Evolutionary conservation across 2,329 filamentous ascomycete species (phyloP).

Genomic region (Talaromyces sp.): DNA sequence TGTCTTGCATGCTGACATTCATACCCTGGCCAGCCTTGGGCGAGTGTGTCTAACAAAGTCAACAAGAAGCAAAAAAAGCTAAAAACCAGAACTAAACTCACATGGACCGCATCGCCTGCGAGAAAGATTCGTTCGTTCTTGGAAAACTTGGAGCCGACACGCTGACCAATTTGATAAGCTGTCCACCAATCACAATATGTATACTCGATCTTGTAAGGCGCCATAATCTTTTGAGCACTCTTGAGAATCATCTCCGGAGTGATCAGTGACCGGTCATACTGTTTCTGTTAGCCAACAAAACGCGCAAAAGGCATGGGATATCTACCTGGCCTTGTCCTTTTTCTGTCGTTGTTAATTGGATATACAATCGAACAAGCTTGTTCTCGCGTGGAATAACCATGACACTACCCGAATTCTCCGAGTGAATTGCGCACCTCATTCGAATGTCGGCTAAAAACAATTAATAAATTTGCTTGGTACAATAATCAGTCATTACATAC

Average conservation of each 20-base stretch:
- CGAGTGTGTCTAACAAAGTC: constrained; percentile 18
- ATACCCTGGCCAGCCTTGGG: constrained; percentile 28
- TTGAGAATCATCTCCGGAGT: constrained; percentile 59
- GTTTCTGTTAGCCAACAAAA: neutral
- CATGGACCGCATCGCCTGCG: constrained; percentile 59
- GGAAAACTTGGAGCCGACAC: constrained; percentile 55
- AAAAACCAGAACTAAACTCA: neutral
- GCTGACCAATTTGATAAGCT: constrained; percentile 63
- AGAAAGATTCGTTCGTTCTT: constrained; percentile 59
- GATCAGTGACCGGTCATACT: constrained; percentile 40
- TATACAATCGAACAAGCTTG: constrained; percentile 59
- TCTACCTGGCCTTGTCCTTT: neutral
- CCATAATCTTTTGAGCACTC: constrained; percentile 59
- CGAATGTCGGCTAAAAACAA: constrained; percentile 44
- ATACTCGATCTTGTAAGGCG: constrained; percentile 62
- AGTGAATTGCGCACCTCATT: constrained; percentile 54
- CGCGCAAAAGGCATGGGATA: constrained; percentile 41
- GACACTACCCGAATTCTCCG: constrained; percentile 49
- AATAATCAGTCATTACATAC: neutral
- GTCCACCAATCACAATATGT: constrained; percentile 63
- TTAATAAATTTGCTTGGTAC: neutral
- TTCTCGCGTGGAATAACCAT: constrained; percentile 63
- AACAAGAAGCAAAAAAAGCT: neutral
- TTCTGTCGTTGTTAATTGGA: constrained; percentile 49
- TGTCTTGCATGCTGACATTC: constrained; percentile 33